Base-by-base conservation (phyloP, 495 filamentous ascomycete genomes). In the Aspergillus homomorphus region DNA sequence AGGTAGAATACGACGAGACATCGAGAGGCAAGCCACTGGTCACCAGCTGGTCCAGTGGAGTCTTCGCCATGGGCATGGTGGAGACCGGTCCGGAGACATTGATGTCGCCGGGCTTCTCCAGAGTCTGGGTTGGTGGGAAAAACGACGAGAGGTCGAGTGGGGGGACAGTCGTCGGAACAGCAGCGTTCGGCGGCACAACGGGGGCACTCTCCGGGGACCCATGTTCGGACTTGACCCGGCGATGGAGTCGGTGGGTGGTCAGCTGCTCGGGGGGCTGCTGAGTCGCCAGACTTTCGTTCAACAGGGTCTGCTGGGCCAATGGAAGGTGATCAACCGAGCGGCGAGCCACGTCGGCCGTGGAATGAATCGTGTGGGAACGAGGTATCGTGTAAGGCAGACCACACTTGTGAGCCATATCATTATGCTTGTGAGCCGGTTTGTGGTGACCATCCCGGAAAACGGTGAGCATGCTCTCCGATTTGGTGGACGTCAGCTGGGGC, bases 401-500 rank as follows among this genome's bases (percentile, higher is more conserved):
- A 65, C 81, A 88, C 70, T 91, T 88, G 69, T 95, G 90, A 60
- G 90, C 89, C 59, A 87, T 82, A 71, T 90, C 88, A 74, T 94
- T 87, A 70, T 93, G 88, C 74, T 92, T 91, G 73, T 95, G 89
- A 26, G 87, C 84, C 8, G 93, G 92, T 75, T 93, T 93, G 79
- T 96, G 92, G 72, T 97, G 91, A 60, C 93, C 92, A 67, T 96
- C 94, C 52, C 88, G 83, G 77, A 96, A 94, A 59, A 94, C 84
- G 41, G 89, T 91, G 60, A 97, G 80, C 28, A 83, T 82, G 61
- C 83, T 84, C 46, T 96, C 92, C n/a, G 92, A 95, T 63, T 87
- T 89, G 56, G 87, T 84, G 53, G 90, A 89, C 58, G 88, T 87
- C 55, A 95, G 86, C 59, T 87, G 85, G 45, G 92, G 80, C 75